Percentiles rank a stretch among this genome's conserved stretches.
phyloP scores from a whole-genome alignment of 2,329 filamentous ascomycete genomes.

The Mollisiaceae sp. region DNA sequence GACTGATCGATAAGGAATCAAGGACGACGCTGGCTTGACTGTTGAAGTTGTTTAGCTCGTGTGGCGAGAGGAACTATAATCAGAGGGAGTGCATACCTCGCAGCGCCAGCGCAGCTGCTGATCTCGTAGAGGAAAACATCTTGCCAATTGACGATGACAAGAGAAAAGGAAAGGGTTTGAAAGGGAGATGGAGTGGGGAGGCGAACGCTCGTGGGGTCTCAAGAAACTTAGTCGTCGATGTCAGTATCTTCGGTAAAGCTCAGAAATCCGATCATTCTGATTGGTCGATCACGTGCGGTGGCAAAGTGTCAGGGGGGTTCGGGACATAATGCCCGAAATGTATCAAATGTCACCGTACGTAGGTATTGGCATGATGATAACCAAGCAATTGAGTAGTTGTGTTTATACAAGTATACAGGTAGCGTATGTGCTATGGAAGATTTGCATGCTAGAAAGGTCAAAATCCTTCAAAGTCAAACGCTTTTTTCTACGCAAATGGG shows the following conservation, averaged over 20 bases:
- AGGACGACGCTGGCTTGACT: constrained; percentile 70
- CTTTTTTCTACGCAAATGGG: constrained; percentile 4
- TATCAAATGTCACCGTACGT: neutral
- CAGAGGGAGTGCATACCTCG: constrained; percentile 44
- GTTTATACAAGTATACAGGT: constrained; percentile 10
- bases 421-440: constrained; percentile 12
- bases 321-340: neutral
- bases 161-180: constrained; percentile 32
- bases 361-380: neutral
- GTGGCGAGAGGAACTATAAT: constrained; percentile 18
- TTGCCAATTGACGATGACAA: constrained; percentile 34
- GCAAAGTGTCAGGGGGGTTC: neutral
- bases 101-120: constrained; percentile 49
- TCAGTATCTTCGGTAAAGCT: constrained; percentile 16
- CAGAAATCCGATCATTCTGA: constrained; percentile 18
- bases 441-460: constrained; percentile 1
- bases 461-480: neutral
- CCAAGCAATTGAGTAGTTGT: constrained; percentile 2
- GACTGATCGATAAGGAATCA: constrained; percentile 67
- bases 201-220: constrained; percentile 21
- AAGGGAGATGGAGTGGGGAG: constrained; percentile 28
- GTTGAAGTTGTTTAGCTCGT: constrained; percentile 38
- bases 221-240: constrained; percentile 20
- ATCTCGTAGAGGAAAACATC: constrained; percentile 51
- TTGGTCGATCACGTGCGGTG: constrained; percentile 18